These are phyloP conservation scores for Dactylonectria macrodidyma DNA, from an alignment of 2,329 filamentous ascomycete genomes.

Conservation along the genomic window DNA sequence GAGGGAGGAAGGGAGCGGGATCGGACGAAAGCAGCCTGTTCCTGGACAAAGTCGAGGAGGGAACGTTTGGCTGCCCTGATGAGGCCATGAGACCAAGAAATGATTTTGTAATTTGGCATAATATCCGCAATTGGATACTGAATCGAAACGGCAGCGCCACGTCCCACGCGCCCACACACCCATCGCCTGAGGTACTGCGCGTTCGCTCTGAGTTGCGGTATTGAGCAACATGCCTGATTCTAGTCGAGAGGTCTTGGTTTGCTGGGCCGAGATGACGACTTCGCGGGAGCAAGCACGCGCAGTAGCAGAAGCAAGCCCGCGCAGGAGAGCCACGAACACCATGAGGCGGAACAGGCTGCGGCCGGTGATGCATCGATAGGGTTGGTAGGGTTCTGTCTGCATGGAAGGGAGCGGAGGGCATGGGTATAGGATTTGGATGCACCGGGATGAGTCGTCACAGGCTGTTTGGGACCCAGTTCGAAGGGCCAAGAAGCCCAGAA, in stretches of 20 bases:
- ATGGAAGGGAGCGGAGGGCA: background rate
- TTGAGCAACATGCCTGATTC: background rate
- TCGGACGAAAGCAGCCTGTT: constrained; percentile 23
- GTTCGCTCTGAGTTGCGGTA: constrained; percentile 14
- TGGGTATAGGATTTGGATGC: constrained; percentile 15
- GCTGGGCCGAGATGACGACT: background rate
- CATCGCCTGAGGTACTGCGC: background rate
- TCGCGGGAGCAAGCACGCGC: background rate
- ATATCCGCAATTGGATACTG: constrained; percentile 40
- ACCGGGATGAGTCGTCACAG: constrained; percentile 21
- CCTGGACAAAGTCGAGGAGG: background rate
- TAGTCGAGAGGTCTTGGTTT: background rate
- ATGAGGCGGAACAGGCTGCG: constrained; percentile 5
- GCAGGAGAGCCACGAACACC: background rate
- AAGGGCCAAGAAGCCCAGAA: constrained; percentile 16
- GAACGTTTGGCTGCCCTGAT: constrained; percentile 33
- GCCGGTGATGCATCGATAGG: background rate
- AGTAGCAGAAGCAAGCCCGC: background rate
- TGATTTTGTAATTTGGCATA: constrained; percentile 41
- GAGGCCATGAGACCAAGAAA: constrained; percentile 32
- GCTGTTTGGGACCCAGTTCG: constrained; percentile 6
- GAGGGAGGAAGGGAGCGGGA: constrained; percentile 8
- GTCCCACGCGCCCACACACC: constrained; percentile 27
- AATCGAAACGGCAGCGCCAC: constrained; percentile 46
- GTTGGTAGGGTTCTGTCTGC: background rate